These are phyloP conservation scores for Fragaria nilgerrensis DNA, from an alignment of 306 rosid species.

Conservation along the genomic window DNA sequence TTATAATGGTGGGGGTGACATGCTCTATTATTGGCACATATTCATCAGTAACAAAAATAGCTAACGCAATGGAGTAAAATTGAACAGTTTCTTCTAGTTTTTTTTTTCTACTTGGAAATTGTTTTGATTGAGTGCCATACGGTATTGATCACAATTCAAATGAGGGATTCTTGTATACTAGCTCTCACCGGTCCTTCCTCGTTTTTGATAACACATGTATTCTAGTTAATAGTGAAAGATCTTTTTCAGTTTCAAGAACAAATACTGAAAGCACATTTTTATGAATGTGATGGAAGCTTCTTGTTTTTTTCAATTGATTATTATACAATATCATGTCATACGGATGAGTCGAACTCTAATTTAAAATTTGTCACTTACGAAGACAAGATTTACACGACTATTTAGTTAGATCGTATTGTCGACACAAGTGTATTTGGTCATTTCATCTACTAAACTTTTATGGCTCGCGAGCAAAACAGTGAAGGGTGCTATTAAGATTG, in stretches of 20 bases:
- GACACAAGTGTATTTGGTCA: neutral
- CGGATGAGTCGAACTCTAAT: neutral
- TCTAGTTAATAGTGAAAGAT: neutral
- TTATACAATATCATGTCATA: neutral
- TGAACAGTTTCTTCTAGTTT: neutral
- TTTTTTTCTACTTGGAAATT: neutral
- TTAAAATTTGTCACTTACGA: neutral
- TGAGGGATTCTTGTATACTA: neutral
- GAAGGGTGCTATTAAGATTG: neutral
- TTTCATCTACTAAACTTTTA: neutral
- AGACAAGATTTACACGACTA: neutral
- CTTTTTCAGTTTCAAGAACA: neutral
- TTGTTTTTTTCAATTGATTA: neutral
- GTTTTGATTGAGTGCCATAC: neutral
- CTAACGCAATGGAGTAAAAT: neutral
- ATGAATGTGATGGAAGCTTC: neutral
- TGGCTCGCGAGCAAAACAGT: neutral
- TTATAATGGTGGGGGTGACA: constrained; percentile 37
- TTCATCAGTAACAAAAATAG: constrained; percentile 42
- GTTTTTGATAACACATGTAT: neutral
- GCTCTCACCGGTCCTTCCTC: neutral
- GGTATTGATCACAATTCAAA: neutral
- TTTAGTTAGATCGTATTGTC: too few relatives aligned
- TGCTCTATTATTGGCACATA: constrained; percentile 41
- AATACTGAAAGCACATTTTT: neutral